Conservation (phyloP, 139 green algal genomes). For the Picochlorum sp. region DNA sequence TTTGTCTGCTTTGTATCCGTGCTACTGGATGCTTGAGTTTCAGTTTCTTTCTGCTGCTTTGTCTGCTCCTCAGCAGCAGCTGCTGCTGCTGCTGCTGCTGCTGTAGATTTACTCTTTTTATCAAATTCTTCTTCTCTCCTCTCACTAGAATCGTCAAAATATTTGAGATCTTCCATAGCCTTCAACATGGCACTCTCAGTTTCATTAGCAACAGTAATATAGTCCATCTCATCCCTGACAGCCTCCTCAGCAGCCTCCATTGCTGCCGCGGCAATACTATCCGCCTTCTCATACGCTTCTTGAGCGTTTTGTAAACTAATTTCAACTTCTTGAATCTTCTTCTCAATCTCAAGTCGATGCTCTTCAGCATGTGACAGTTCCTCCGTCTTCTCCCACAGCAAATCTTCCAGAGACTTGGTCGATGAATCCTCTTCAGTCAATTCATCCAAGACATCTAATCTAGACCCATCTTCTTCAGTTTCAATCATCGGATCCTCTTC, state of each 20-base stretch:
- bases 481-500: too few species aligned
- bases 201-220: conserved; percentile 43
- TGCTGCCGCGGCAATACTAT: conserved; percentile 51
- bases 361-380: conserved; percentile 10
- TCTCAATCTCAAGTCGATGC: conserved; percentile 9
- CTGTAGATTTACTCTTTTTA: not conserved
- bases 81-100: too few species aligned
- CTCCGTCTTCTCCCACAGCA: conserved; percentile 17
- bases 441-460: not conserved
- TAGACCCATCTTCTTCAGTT: not conserved
- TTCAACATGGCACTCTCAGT: conserved; percentile 52
- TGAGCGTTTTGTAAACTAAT: conserved; percentile 15
- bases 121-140: conserved; percentile 22
- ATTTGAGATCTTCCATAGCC: conserved; percentile 47
- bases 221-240: conserved; percentile 77
- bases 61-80: not conserved
- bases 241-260: conserved; percentile 72
- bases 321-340: conserved; percentile 20
- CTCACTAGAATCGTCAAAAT: conserved; percentile 25
- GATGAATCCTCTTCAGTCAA: not conserved
- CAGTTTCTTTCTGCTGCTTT: conserved; percentile 3
- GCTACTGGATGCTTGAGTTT: not conserved
- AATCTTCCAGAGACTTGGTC: conserved; percentile 16
- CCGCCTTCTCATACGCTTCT: conserved; percentile 28
- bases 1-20: not conserved